A percentile compares a stretch with the other conserved stretches of the same genome.
These are phyloP conservation scores for Pestalotiopsis sp. DNA, from an alignment of 2,329 filamentous ascomycete genomes.

Conservation along the genomic window DNA sequence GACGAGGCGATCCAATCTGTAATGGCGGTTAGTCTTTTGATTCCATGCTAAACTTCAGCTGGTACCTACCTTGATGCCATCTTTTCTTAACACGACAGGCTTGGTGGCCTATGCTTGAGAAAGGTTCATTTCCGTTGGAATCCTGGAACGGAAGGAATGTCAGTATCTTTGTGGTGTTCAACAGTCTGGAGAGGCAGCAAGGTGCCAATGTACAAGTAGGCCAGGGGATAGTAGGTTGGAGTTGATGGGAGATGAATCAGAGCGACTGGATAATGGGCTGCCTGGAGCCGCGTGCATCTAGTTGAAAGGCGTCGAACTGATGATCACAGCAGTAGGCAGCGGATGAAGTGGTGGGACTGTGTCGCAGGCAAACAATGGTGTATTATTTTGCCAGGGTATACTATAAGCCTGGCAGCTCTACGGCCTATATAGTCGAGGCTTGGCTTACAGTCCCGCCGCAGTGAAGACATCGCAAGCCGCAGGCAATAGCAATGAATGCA, in stretches of 20 bases:
- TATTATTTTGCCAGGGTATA: slow-evolving; percentile 10
- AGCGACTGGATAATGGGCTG: background rate
- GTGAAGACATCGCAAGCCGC: slow-evolving; percentile 1
- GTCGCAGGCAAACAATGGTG: background rate
- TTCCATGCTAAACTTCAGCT: background rate
- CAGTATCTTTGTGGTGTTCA: background rate
- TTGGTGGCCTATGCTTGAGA: slow-evolving; percentile 14
- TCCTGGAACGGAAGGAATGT: background rate
- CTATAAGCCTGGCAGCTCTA: slow-evolving; percentile 13
- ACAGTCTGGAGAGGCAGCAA: background rate
- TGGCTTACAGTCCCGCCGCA: slow-evolving; percentile 3
- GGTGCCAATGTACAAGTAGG: background rate
- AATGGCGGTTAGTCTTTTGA: slow-evolving; percentile 32
- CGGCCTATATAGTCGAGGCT: slow-evolving; percentile 7
- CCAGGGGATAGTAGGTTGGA: background rate
- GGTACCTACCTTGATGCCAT: slow-evolving; percentile 58
- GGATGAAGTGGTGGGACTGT: background rate
- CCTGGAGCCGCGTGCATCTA: background rate
- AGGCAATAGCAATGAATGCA: background rate
- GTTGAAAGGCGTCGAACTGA: background rate
- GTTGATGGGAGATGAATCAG: background rate
- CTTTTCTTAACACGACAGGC: slow-evolving; percentile 35
- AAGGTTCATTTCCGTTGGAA: slow-evolving; percentile 16
- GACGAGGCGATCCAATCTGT: slow-evolving; percentile 80
- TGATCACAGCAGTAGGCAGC: background rate